Evolutionary conservation across 225 moss, liverwort and hornwort species (phyloP).

Genomic region (Pseudoscleropodium purum): DNA sequence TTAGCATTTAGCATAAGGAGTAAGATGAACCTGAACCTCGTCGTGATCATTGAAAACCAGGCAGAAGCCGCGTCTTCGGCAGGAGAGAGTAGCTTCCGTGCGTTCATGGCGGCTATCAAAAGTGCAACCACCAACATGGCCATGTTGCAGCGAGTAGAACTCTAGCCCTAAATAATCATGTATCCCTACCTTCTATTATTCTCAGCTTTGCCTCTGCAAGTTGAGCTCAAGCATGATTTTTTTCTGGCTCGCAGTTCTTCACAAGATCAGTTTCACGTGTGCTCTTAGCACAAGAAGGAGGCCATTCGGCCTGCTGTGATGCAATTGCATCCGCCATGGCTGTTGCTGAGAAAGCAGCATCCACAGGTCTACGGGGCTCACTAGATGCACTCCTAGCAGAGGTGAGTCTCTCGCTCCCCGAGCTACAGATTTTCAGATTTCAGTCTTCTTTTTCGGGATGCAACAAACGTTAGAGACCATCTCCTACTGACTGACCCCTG

Average conservation of each 20-base stretch:
- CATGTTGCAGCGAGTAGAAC: constrained; percentile 72
- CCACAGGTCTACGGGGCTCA: constrained; percentile 65
- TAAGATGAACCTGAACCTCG: neutral
- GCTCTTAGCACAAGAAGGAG: constrained; percentile 68
- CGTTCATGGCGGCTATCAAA: constrained; percentile 79
- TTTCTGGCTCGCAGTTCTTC: constrained; percentile 53
- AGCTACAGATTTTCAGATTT: neutral
- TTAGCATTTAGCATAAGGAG: neutral
- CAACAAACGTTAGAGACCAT: neutral
- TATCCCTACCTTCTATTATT: constrained; percentile 6
- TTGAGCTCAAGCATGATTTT: neutral
- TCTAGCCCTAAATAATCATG: neutral
- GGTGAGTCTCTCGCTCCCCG: constrained; percentile 14
- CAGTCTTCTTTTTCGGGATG: too few species aligned
- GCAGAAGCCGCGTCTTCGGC: constrained; percentile 83
- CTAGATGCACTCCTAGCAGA: constrained; percentile 70
- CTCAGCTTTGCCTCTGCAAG: neutral
- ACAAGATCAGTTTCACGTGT: constrained; percentile 48
- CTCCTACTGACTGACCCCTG: neutral
- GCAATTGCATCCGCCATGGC: constrained; percentile 79
- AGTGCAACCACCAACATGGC: constrained; percentile 79
- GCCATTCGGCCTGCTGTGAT: constrained; percentile 74
- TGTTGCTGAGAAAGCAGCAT: constrained; percentile 64
- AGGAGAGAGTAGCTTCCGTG: constrained; percentile 81
- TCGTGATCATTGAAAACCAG: constrained; percentile 14